phyloP scores from a whole-genome alignment of 1,284 basidiomycete genomes.

The Tilletiaria anomala region DNA sequence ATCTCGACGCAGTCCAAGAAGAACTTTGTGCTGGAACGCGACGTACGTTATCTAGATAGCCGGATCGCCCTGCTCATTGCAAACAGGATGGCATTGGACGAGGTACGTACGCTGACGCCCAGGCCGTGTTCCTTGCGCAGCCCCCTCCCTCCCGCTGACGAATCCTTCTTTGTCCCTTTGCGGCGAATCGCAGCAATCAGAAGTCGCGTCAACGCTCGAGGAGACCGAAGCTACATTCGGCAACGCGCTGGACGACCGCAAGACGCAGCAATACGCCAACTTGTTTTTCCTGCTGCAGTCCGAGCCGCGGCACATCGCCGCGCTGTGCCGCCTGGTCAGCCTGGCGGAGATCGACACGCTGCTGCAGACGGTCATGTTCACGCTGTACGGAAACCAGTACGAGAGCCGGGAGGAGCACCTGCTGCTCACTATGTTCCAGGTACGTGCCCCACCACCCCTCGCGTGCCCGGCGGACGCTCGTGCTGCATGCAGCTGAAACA shows the following conservation, averaged over 20 bases:
- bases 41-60: constrained; percentile 94
- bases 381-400: constrained; percentile 97
- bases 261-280: constrained; percentile 87
- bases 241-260: constrained; percentile 65
- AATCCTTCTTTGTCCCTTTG: no score
- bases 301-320: constrained; percentile 89
- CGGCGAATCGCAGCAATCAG: constrained; percentile 14
- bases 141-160: no score
- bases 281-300: constrained; percentile 96
- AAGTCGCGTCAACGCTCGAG: constrained; percentile 50
- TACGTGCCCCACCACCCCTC: constrained; percentile 22
- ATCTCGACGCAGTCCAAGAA: constrained; percentile 98
- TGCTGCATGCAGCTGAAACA: constrained; percentile 1
- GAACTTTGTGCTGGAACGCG: constrained; percentile 95
- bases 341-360: constrained; percentile 94
- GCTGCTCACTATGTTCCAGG: constrained; percentile 89
- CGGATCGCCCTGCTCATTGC: constrained; percentile 95
- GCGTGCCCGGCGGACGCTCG: not conserved
- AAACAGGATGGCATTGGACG: constrained; percentile 90
- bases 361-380: constrained; percentile 99
- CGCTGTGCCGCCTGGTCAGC: constrained; percentile 89
- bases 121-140: no score
- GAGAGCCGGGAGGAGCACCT: constrained; percentile 96
- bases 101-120: no score
- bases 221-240: constrained; percentile 56